Base-by-base conservation (phyloP, 2,329 filamentous ascomycete species). In the Fusarium papillatum region DNA sequence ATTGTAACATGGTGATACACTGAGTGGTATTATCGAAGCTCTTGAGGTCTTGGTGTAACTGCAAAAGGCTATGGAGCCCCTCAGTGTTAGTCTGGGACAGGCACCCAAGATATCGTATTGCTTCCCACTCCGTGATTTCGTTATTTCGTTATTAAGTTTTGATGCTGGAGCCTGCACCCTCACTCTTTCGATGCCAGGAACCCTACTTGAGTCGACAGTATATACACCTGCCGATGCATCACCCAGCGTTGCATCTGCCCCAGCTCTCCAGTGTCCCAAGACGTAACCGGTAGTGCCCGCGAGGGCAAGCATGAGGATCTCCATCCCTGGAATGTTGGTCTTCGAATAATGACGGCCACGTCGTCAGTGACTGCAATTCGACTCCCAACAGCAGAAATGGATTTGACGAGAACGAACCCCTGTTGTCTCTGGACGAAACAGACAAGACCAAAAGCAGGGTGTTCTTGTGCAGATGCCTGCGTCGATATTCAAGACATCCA, bases 401-500 rank as follows among this genome's bases (percentile, higher is more conserved):
- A 34, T n/a, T 48, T 7, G 39, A 64, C 5, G 31, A 55, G 19
- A 53, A 24, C 48, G 31, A n/a, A 57, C 31, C 48, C 63, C 34
- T 57, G 57, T 24, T 76, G 60, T 65, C 60, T 76, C 61, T 76
- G 69, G 41, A 43, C 70, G 70, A 76, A 74, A 73, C 73, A 66
- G 36, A 22, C 39, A 57, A 48, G 31, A 43, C 55, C 22, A 19
- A 26, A 39, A 22, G 50, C 14, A 36, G 34, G 34, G 34, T 36
- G 13, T 36, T 36, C 34, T 36, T 36, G 34, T 36, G 6, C 34
- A 36, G 34, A 36, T 36, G 34, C 61, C 29, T 39, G 61, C 43
- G 29, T 29, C 22, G 11, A 59, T 55, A 64, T 62, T 48, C 16
- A 50, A 73, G 66, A 73, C 55, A 41, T 34, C 53, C 22, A 13